These are phyloP conservation scores for Dioszegia hungarica DNA, from an alignment of 768 basidiomycete genomes.

Conservation along the genomic window DNA sequence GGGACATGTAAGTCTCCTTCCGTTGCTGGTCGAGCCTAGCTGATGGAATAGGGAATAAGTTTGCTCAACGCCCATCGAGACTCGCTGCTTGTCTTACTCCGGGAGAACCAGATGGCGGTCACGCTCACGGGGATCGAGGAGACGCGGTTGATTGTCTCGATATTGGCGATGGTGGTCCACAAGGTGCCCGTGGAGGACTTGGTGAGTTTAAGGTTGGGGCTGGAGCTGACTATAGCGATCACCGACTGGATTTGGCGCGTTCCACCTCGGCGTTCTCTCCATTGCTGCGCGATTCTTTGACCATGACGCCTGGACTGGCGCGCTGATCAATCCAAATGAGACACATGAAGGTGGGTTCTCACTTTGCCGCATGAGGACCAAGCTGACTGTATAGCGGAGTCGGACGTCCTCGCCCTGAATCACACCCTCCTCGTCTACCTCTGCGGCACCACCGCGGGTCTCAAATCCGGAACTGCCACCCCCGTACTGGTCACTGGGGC, in stretches of 20 bases:
- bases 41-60: conserved; percentile 59
- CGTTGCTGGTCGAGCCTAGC: background rate
- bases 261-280: conserved; percentile 72
- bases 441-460: conserved; percentile 23
- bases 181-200: conserved; percentile 71
- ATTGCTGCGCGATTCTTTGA: conserved; percentile 69
- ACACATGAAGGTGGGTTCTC: conserved; percentile 2
- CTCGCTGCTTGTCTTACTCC: conserved; percentile 74
- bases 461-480: conserved; percentile 29
- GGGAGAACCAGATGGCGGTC: conserved; percentile 63
- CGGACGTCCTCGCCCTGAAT: conserved; percentile 21
- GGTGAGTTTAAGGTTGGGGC: conserved; percentile 53
- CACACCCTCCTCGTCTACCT: conserved; percentile 36
- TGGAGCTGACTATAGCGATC: conserved; percentile 22
- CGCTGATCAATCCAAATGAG: conserved; percentile 4
- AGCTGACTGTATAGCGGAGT: conserved; percentile 20
- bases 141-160: conserved; percentile 68
- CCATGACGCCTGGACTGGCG: conserved; percentile 5
- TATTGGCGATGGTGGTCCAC: conserved; percentile 66
- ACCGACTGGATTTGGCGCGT: conserved; percentile 69
- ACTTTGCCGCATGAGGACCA: background rate
- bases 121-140: conserved; percentile 69
- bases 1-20: conserved; percentile 24
- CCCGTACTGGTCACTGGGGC: conserved; percentile 41
- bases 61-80: conserved; percentile 79